Evolutionary conservation across 2,329 filamentous ascomycete species (phyloP).

Genomic region (Talaromyces sp.): DNA sequence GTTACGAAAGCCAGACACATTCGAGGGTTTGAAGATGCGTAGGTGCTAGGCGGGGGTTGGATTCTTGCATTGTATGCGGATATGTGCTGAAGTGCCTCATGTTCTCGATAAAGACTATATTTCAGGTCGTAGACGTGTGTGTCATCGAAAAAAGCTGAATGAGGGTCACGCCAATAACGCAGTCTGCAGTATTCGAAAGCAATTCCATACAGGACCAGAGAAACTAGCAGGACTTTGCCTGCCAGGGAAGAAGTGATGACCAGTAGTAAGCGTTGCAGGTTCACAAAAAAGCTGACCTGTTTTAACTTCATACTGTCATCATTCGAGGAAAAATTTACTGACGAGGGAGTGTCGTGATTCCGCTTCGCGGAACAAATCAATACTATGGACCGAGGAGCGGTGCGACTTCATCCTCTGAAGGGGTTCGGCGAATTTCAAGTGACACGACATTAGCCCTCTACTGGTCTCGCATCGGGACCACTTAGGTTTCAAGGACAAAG

Average conservation of each 20-base stretch:
- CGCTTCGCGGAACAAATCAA: background rate
- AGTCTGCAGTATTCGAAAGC: constrained; percentile 23
- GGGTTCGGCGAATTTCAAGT: background rate
- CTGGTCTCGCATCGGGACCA: background rate
- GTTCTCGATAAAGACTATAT: constrained; percentile 28
- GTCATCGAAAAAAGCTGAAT: constrained; percentile 29
- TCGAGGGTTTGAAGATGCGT: constrained; percentile 9
- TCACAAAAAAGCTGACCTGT: background rate
- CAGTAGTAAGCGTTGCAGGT: background rate
- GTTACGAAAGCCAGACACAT: constrained; percentile 27
- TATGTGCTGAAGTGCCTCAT: constrained; percentile 23
- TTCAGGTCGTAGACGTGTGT: constrained; percentile 26
- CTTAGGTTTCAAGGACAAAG: background rate
- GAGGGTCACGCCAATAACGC: constrained; percentile 27
- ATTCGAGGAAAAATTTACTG: background rate
- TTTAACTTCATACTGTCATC: background rate
- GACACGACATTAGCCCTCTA: background rate
- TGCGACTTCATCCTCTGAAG: background rate
- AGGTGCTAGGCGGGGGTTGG: constrained; percentile 14
- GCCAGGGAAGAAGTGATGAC: background rate
- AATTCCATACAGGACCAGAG: constrained; percentile 19
- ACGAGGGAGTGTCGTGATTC: background rate
- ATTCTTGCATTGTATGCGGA: constrained; percentile 22
- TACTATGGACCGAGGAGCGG: background rate
- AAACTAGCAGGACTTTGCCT: constrained; percentile 14